Evolutionary conservation across 257 asterid genomes (phyloP), one percentile per base, ranked within the genome.

Genomic region (Gentiana straminea): DNA sequence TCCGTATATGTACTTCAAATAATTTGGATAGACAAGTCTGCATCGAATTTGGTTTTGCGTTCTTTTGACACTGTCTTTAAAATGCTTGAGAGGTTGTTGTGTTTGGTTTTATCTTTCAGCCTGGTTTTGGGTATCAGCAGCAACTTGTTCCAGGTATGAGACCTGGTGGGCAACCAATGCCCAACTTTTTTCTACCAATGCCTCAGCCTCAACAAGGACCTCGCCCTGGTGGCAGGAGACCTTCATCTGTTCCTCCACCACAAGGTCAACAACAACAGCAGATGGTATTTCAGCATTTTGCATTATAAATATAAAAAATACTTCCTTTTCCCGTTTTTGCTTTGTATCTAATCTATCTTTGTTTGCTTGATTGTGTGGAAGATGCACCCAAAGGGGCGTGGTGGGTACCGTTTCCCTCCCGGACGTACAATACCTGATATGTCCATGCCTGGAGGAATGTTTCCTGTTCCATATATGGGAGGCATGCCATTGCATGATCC

Each of bases 111-210:
- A 5, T 34, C 35, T 62, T 60, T 34, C 81, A 86, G 98, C 86
- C 94, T 83, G 98, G 96, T 55, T 91, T 87, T 68, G 98, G 96
- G 52, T 91, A 91, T 73, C 98, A 87, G 60, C 98, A 91, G 83
- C 98, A 91, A 65, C 95, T 91, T 58, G 83, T 91, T 62, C 98
- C 98, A 38, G 94, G 95, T 41, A 79, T 88, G 94, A 79, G 98
- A 78, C 95, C 98, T 47, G 93, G 66, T 58, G 97, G 90, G 53
- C 85, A 79, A 49, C 88, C 88, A 49, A 75, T 88, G 91, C 94
- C 91, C 0, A 92, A 88, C 67, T 86, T 88, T 81, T 88, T 83
- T 64, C 15, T 85, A 77, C 95, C 97, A 52, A 13, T 92, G 84
- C 86, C 83, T 72, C 98, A 85, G 60, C 90, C 94, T 7, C 96